Base-by-base conservation (phyloP, 805 yeast genomes). In the Metschnikowia amazonensis region DNA sequence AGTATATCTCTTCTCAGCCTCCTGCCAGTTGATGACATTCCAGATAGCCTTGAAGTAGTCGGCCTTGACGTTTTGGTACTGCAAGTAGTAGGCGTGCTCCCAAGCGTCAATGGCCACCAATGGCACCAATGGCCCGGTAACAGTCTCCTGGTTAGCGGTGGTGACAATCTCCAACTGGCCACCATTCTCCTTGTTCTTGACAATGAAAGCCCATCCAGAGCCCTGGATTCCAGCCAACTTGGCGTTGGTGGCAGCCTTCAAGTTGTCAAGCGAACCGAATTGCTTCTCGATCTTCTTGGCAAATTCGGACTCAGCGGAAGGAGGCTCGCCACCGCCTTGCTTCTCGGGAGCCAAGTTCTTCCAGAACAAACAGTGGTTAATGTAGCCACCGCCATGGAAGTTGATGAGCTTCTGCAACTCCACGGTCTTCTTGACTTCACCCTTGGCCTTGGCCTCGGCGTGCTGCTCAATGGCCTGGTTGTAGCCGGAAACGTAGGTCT, bases 51-150 rank as follows among this genome's bases (percentile, higher is more conserved):
- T 74, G 57, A 74, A 72, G 58, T 74, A 74, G 56, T 72, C 77
- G 16, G 63, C 75, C 58, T 75, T 75, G 48, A 70, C 76, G 55
- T 75, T 75, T 56, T 75, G 76, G 61, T 74, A 75, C 53, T 75
- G 79, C 57, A 75, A 71, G 62, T 75, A 75, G 60, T 74, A 75
- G 46, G 79, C 79, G 54, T 75, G 79, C 57, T 75, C 79, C 79
- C 79, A 75, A 44, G 77, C 77, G 60, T 75, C 79, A 58, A 75
- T 74, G 14, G 77, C 79, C 50, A 75, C 63, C 59, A 74, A 67
- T 13, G 76, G 74, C 43, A 67, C 70, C 44, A 63, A 66, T 8
- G 73, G 69, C 9, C 69, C 72, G 20, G 69, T 63, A 16, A 72
- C 74, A 16, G 78, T 72, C 55, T 75, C 80, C 59, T 75, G 80